Evolutionary conservation across 1,284 basidiomycete genomes (phyloP), one percentile per base, ranked within the genome.

Genomic region (Leccinum griseonigrum): DNA sequence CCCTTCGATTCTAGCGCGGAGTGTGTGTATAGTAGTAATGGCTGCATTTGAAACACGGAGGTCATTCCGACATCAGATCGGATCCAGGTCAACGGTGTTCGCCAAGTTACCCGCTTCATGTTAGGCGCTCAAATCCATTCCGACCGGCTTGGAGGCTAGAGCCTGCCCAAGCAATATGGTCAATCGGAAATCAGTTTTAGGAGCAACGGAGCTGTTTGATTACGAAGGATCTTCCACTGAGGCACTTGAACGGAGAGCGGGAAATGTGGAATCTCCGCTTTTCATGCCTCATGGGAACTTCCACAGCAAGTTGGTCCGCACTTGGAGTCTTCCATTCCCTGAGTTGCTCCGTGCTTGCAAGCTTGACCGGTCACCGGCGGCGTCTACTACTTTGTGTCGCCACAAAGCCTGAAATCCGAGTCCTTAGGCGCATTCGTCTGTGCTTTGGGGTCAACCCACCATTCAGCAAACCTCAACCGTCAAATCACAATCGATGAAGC

Each of bases 201-300:
- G 29, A 28, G 52, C 13, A 13, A 48, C 32, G 31, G 46, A 11
- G 32, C 28, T 59, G 29, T 36, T 56, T 51, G 13, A 26, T 54
- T 18, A 11, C 60, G 51, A 58, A 50, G 18, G 43, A 46, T 46
- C 7, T 13, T 38, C 36, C 2, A n/a, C 16, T 58, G 55, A 57
- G 43, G 60, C 60, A 50, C 54, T 53, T 46, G 8, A 29, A 38
- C 18, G 56, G 26, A 50, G 54, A 54, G 52, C 9, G 50, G 54
- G 52, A 34, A 46, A 52, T 6, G 36, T 34, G 32, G 52, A 59
- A 56, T 57, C 54, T 59, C 69, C 67, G 55, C 48, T 51, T 53
- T 60, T 7, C 31, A 38, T 32, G 13, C 11, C 43, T 46, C 4
- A 48, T 48, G 51, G 29, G 26, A 40, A 38, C 26, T 22, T 22